Evolutionary conservation across 2,329 filamentous ascomycete genomes (phyloP).

Genomic region (Knoxdaviesia capensis): DNA sequence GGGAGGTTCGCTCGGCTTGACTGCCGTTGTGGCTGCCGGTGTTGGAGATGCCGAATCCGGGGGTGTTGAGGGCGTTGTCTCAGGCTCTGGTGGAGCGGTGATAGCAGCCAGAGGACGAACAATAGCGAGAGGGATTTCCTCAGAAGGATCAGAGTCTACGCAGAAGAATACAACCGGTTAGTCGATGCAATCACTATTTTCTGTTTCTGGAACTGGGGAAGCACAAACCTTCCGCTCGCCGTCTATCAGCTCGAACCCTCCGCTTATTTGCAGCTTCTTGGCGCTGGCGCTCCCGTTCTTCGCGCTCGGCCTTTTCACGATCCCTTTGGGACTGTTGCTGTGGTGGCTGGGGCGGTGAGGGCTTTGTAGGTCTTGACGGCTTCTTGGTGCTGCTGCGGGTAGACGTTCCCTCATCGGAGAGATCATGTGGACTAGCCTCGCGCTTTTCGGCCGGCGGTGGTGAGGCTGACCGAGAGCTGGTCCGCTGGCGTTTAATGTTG

Average conservation of each 20-base stretch:
- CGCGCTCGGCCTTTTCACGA: slow-evolving; percentile 43
- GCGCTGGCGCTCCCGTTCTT: slow-evolving; percentile 55
- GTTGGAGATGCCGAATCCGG: no score
- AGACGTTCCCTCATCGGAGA: slow-evolving; percentile 47
- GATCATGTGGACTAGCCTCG: slow-evolving; percentile 31
- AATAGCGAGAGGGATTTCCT: slow-evolving; percentile 39
- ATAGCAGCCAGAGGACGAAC: slow-evolving; percentile 1
- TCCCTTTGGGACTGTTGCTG: slow-evolving; percentile 35
- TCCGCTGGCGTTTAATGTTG: slow-evolving; percentile 63
- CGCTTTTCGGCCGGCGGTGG: slow-evolving; percentile 29
- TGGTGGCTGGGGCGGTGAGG: no score
- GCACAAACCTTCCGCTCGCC: slow-evolving; percentile 56
- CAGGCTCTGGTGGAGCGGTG: no score
- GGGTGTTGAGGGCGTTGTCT: no score
- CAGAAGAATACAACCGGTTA: slow-evolving; percentile 8
- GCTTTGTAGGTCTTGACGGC: slow-evolving; percentile 9
- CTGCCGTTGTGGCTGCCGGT: no score
- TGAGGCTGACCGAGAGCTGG: slow-evolving; percentile 52
- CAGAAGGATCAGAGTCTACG: slow-evolving; percentile 51
- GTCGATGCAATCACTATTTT: slow-evolving; percentile 11
- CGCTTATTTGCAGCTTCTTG: slow-evolving; percentile 60
- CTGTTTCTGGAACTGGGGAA: slow-evolving; percentile 8
- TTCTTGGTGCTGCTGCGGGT: slow-evolving; percentile 36
- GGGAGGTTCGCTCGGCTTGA: no score
- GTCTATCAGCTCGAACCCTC: slow-evolving; percentile 62